Conservation (phyloP, 1,284 basidiomycete genomes). For the Moesziomyces aphidis region DNA sequence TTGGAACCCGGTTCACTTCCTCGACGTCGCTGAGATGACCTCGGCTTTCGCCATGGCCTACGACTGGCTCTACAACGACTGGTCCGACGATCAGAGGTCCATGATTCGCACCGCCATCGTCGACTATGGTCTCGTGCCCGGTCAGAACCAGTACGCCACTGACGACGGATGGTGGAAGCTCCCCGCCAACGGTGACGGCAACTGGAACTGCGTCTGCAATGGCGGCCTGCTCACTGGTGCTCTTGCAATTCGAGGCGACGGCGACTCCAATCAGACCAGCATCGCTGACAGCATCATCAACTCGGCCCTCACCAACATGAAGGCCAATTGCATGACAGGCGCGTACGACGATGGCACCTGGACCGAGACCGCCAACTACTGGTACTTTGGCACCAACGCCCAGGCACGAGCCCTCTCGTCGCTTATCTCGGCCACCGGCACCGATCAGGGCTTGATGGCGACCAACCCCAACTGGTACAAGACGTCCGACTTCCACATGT, state of each 20-base stretch:
- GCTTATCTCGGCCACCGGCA: slow-evolving; percentile 86
- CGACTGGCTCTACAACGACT: slow-evolving; percentile 90
- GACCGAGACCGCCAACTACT: slow-evolving; percentile 87
- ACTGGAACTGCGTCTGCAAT: slow-evolving; percentile 99
- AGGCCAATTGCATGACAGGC: slow-evolving; percentile 79
- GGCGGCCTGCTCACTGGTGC: slow-evolving; percentile 88
- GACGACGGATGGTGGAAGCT: slow-evolving; percentile 70
- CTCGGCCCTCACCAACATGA: slow-evolving; percentile 79
- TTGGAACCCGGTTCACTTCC: slow-evolving; percentile 92
- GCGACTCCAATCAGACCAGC: slow-evolving; percentile 81
- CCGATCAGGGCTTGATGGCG: slow-evolving; percentile 79
- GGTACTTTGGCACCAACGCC: slow-evolving; percentile 78
- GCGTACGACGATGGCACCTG: slow-evolving; percentile 83
- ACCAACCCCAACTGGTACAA: slow-evolving; percentile 72
- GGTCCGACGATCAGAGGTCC: slow-evolving; percentile 79
- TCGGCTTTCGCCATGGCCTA: slow-evolving; percentile 78
- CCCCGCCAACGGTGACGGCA: slow-evolving; percentile 72
- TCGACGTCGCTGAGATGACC: slow-evolving; percentile 90
- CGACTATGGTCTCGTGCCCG: slow-evolving; percentile 74
- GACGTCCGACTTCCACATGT: slow-evolving; percentile 92
- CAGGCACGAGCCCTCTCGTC: slow-evolving; percentile 91
- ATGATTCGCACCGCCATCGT: slow-evolving; percentile 81
- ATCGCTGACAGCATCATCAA: slow-evolving; percentile 77
- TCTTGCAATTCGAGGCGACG: slow-evolving; percentile 79
- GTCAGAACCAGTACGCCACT: slow-evolving; percentile 68